Conservation (phyloP, 2,329 filamentous ascomycete genomes). For the Hypoxylon sp. region DNA sequence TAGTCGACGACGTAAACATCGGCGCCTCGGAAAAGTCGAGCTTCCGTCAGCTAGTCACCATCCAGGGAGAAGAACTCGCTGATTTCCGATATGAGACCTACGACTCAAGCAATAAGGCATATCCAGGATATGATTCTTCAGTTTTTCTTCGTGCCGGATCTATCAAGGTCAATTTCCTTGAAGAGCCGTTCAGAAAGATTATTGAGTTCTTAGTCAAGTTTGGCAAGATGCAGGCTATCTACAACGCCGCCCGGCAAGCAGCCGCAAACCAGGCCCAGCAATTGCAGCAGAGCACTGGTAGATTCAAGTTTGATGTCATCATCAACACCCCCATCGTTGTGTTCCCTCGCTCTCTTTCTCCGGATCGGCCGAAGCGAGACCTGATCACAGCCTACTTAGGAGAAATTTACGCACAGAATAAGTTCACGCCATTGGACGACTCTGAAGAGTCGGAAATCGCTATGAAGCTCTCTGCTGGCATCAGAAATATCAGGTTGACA, state of each 20-base stretch:
- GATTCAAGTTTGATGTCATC: conserved; percentile 93
- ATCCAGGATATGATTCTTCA: conserved; percentile 95
- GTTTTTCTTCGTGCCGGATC: conserved; percentile 93
- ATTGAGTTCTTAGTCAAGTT: conserved; percentile 99
- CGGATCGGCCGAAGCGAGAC: conserved; percentile 80
- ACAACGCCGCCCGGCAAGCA: conserved; percentile 95
- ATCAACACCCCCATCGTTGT: conserved; percentile 97
- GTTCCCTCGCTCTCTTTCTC: conserved; percentile 84
- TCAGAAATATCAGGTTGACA: conserved; percentile 91
- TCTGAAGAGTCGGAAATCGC: conserved; percentile 79
- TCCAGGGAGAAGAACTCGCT: conserved; percentile 94
- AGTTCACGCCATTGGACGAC: conserved; percentile 88
- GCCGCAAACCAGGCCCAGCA: conserved; percentile 94
- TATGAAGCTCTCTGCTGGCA: conserved; percentile 91
- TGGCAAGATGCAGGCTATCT: conserved; percentile 99
- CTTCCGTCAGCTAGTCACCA: conserved; percentile 89
- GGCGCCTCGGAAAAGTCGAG: conserved; percentile 86
- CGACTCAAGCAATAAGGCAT: conserved; percentile 79
- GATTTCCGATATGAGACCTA: conserved; percentile 99
- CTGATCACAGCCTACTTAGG: conserved; percentile 92
- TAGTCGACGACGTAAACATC: conserved; percentile 94
- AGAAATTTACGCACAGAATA: conserved; percentile 97
- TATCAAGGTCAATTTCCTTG: conserved; percentile 95
- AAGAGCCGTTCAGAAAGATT: conserved; percentile 98
- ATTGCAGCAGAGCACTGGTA: conserved; percentile 89